Conservation (phyloP, 176 grass and related monocot species). For the Luzula sylvatica region DNA sequence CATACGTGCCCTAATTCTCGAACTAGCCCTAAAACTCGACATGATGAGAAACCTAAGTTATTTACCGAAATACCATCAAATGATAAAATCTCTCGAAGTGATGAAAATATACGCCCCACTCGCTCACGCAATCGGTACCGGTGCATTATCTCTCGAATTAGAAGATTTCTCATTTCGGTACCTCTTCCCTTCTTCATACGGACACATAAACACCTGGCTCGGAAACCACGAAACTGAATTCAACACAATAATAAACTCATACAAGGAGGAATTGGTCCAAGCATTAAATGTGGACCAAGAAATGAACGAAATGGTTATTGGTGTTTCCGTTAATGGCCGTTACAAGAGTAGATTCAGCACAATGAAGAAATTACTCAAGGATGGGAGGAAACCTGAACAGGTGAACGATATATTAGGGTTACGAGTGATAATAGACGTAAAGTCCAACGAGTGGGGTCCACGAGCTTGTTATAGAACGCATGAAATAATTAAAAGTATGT, state of each 20-base stretch:
- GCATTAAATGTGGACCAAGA: slow-evolving; percentile 51
- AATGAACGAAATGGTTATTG: slow-evolving; percentile 40
- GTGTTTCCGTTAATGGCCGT: slow-evolving; percentile 53
- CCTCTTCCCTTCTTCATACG: slow-evolving; percentile 78
- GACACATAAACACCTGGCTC: slow-evolving; percentile 63
- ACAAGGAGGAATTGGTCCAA: slow-evolving; percentile 50
- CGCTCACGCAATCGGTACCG: slow-evolving; percentile 73
- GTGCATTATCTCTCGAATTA: slow-evolving; percentile 68
- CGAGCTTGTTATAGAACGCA: slow-evolving; percentile 57
- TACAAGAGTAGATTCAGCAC: slow-evolving; percentile 96
- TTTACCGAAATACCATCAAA: slow-evolving; percentile 64
- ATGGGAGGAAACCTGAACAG: slow-evolving; percentile 70
- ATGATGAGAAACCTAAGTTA: slow-evolving; percentile 63
- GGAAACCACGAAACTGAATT: slow-evolving; percentile 53
- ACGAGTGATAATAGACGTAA: slow-evolving; percentile 56
- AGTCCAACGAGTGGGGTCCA: slow-evolving; percentile 26
- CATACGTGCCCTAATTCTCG: slow-evolving; percentile 77
- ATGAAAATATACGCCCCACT: slow-evolving; percentile 90
- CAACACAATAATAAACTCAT: slow-evolving; percentile 43
- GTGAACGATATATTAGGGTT: slow-evolving; percentile 85
- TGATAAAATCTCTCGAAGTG: slow-evolving; percentile 70
- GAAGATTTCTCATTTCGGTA: slow-evolving; percentile 86
- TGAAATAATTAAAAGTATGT: slow-evolving; percentile 47
- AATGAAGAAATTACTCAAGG: slow-evolving; percentile 91
- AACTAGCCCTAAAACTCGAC: slow-evolving; percentile 70